Evolutionary conservation across 2,329 filamentous ascomycete species (phyloP).

Genomic region (Colletotrichum scovillei): DNA sequence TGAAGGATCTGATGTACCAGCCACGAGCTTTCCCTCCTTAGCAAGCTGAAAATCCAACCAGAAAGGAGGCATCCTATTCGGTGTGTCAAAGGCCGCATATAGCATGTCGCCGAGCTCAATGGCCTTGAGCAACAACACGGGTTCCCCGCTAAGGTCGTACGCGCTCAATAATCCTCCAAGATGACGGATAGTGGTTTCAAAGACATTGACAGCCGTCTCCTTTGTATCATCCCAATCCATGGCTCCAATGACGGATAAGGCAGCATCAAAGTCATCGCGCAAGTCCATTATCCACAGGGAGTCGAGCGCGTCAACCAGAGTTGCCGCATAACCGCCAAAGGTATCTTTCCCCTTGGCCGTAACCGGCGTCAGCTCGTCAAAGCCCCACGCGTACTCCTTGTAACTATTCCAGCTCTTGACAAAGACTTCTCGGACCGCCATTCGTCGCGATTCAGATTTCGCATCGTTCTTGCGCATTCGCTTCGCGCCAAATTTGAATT

Average conservation of each 20-base stretch:
- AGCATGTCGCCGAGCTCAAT: constrained; percentile 72
- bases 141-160: constrained; percentile 72
- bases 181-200: constrained; percentile 79
- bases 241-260: constrained; percentile 50
- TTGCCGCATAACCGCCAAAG: constrained; percentile 60
- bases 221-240: constrained; percentile 65
- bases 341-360: constrained; percentile 50
- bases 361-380: constrained; percentile 58
- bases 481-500: constrained; percentile 28
- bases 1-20: constrained; percentile 49
- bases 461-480: constrained; percentile 24
- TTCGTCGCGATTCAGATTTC: constrained; percentile 29
- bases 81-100: constrained; percentile 75
- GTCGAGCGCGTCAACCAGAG: constrained; percentile 59
- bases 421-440: constrained; percentile 48
- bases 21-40: constrained; percentile 18
- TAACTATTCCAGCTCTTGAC: constrained; percentile 55
- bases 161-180: constrained; percentile 76
- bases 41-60: constrained; percentile 33
- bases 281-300: constrained; percentile 67
- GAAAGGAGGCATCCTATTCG: constrained; percentile 69
- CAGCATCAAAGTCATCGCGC: constrained; percentile 60
- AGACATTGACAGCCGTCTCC: constrained; percentile 63
- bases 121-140: constrained; percentile 69
- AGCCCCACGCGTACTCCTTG: constrained; percentile 57